Evolutionary conservation across 1,284 basidiomycete species (phyloP), one percentile per base, ranked within the genome.

Genomic region (Trametes versicolor): DNA sequence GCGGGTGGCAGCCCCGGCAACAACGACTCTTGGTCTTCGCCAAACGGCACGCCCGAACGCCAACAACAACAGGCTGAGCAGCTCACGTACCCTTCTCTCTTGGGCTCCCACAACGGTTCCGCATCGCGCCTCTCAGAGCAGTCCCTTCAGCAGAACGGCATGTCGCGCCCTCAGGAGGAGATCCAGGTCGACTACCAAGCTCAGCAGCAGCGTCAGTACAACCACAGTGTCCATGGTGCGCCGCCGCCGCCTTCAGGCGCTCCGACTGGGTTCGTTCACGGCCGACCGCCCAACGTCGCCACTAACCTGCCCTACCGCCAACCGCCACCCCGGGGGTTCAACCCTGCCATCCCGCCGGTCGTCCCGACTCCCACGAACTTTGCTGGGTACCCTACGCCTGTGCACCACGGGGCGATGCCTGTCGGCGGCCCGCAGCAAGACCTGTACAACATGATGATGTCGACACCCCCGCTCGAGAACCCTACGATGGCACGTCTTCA

Each of bases 401-500:
- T 79, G 47, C 86, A 90, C 71, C 82, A 87, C 17, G 79, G 87
- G 15, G 85, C 89, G 64, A 81, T 92, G 66, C 87, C 90, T 15
- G 78, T 92, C 59, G 88, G 86, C 64, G 91, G 86, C 73, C 81
- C 87, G 21, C 91, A 92, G 70, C 91, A 92, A 72, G 91, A 92
- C 71, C 71, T 92, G 64, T 93, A 92, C 70, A 90, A 93, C 72
- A 90, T 92, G 87, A 89, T 92, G 84, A 77, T 89, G 56, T 86
- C 89, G 12, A 75, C 75, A n/a, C 78, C 79, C 23, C 81, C 83
- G 64, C 80, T 82, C 60, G 88, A 91, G 67, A 83, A 83, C 64
- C 85, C 90, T 48, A 86, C 89, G 25, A 86, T 91, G 64, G 83
- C 85, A 62, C 90, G 91, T 68, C 85, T 91, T 57, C 92, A 93